Evolutionary conservation across 495 filamentous ascomycete species (phyloP), one percentile per base, ranked within the genome.

Genomic region (Penicillium antarcticum): DNA sequence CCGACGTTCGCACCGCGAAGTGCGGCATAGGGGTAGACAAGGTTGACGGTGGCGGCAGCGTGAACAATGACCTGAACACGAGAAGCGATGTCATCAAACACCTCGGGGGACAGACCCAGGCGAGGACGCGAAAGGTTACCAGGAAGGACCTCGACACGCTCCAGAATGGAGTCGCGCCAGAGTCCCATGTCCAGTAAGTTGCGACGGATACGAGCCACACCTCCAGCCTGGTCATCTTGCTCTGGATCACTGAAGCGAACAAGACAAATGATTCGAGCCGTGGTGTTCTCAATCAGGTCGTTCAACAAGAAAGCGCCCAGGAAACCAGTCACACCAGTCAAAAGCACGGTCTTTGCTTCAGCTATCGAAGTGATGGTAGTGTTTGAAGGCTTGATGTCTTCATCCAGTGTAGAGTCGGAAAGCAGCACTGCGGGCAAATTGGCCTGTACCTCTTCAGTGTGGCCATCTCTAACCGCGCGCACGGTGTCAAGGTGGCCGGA

Each of bases 11-110:
- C 73, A 17, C 68, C 68, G 5, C 80, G 77, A 55, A 87, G 68
- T 4, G 81, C 77, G 29, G 82, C 83, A 49, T 85, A 87, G 0
- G 84, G 82, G 55, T 86, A 86, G 0, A 87, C 83, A 17, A 87
- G 72, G 56, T 85, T 87, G 32, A 87, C 84, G 1, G 80, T 83
- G 11, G 84, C 84, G 8, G 77, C 84, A 19, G 82, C 79, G 53
- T 87, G 84, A 8, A 87, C 74, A 33, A 87, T 83, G 18, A 85
- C 83, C 50, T 85, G 75, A 2, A 83, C 71, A 7, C 78, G 77
- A 14, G 68, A 50, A 0, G 79, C 81, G 5, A 87, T 69, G 18
- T 83, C 74, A 12, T 80, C 72, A 48, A 83, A 88, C 8, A 64
- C 68, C 12, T 82, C 77, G 0, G 74, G 77, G 0, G 71, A 68